Conservation (phyloP, 78 protist species). For the Chrysochromulina tobinii region DNA sequence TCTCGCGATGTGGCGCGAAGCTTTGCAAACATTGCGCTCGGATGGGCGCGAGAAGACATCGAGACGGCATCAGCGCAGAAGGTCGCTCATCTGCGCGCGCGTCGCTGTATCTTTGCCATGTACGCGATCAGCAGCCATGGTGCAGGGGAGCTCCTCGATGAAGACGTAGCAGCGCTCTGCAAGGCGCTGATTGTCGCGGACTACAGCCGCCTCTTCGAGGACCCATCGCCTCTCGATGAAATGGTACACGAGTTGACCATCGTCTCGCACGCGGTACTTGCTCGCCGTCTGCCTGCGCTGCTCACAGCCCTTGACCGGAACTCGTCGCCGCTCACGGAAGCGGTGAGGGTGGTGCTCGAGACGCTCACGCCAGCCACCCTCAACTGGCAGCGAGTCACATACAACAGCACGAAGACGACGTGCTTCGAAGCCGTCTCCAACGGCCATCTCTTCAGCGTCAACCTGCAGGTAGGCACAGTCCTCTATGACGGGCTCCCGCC, state of each 20-base stretch:
- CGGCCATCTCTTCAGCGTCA: not conserved
- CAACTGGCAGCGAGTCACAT: not conserved
- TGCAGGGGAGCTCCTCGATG: not conserved
- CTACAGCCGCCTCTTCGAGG: not conserved
- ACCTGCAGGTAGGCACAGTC: not conserved
- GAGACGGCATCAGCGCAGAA: not conserved
- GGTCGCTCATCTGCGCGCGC: not conserved
- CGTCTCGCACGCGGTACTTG: not conserved
- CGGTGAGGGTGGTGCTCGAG: not conserved
- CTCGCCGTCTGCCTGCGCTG: not conserved
- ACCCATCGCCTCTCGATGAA: not conserved
- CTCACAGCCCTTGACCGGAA: not conserved
- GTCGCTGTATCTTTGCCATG: not conserved
- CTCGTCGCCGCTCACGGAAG: not conserved
- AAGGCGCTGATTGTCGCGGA: not conserved
- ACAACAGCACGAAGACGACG: not conserved
- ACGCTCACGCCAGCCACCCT: not conserved
- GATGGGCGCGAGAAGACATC: not conserved
- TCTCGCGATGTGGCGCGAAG: not conserved
- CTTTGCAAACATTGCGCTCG: not conserved
- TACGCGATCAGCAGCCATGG: too few relatives aligned
- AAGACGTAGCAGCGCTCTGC: not conserved
- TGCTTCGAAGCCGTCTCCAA: not conserved
- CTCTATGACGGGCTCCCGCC: slow-evolving; percentile 13
- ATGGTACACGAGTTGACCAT: not conserved